Conservation (phyloP, 2,329 filamentous ascomycete species). For the Colletotrichum tofieldiae region DNA sequence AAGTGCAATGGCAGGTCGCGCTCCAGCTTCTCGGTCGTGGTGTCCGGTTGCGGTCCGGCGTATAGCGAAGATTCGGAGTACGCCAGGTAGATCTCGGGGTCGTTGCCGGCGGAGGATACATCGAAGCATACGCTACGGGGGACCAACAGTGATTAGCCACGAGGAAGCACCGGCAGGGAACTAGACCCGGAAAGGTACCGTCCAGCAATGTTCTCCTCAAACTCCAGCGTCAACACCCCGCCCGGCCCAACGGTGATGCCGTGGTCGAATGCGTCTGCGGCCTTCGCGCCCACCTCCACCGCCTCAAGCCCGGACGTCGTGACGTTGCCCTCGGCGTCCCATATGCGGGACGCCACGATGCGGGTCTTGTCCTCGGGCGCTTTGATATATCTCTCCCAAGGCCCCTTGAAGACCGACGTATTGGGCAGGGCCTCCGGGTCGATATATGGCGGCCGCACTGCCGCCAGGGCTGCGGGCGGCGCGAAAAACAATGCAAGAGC, state of each 20-base stretch:
- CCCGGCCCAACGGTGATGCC: slow-evolving; percentile 50
- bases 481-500: slow-evolving; percentile 9
- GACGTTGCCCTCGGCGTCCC: slow-evolving; percentile 53
- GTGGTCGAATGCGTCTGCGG: slow-evolving; percentile 37
- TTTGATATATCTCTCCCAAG: slow-evolving; percentile 57
- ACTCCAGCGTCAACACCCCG: slow-evolving; percentile 56
- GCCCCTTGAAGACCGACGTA: slow-evolving; percentile 55
- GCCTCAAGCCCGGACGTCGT: slow-evolving; percentile 38
- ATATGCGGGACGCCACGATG: slow-evolving; percentile 53
- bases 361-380: slow-evolving; percentile 54
- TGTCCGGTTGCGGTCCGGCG: slow-evolving; percentile 45
- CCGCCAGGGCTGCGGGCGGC: slow-evolving; percentile 21
- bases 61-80: slow-evolving; percentile 47
- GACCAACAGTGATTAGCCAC: slow-evolving; percentile 12
- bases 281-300: slow-evolving; percentile 25
- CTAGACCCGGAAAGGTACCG: slow-evolving; percentile 47
- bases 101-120: slow-evolving; percentile 48
- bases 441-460: slow-evolving; percentile 37
- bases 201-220: slow-evolving; percentile 58
- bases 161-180: not conserved
- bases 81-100: slow-evolving; percentile 48
- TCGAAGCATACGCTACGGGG: slow-evolving; percentile 53
- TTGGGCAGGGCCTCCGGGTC: slow-evolving; percentile 49
- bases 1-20: slow-evolving; percentile 48
- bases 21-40: slow-evolving; percentile 46